phyloP scores from a whole-genome alignment of 768 basidiomycete genomes.

The Podaxis sp. region DNA sequence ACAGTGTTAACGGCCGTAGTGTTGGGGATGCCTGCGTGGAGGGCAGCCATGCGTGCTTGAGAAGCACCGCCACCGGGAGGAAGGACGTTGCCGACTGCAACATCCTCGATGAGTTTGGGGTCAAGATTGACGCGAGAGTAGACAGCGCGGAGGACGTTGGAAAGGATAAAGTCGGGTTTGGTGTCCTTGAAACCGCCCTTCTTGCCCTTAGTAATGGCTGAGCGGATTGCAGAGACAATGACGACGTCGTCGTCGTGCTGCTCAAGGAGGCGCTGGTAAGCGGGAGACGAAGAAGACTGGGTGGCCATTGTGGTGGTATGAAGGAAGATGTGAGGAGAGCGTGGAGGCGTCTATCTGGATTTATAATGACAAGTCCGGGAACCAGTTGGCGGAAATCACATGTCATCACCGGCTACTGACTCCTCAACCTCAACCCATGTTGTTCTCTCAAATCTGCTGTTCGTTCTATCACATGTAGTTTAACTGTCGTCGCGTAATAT shows the following conservation, averaged over 20 bases:
- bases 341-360: slow-evolving; percentile 6
- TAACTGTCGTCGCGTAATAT: too few species aligned
- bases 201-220: slow-evolving; percentile 86
- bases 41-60: slow-evolving; percentile 82
- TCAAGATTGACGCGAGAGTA: slow-evolving; percentile 69
- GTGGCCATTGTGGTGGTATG: slow-evolving; percentile 30
- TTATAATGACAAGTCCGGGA: slow-evolving; percentile 1
- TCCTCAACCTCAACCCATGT: neutral
- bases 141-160: slow-evolving; percentile 73
- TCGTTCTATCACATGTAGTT: too few species aligned
- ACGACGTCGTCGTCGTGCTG: slow-evolving; percentile 88
- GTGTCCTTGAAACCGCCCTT: slow-evolving; percentile 95
- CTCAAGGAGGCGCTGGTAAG: slow-evolving; percentile 61
- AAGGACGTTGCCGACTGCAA: slow-evolving; percentile 86
- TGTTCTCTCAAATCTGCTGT: neutral
- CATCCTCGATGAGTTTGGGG: slow-evolving; percentile 81
- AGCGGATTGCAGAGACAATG: slow-evolving; percentile 84
- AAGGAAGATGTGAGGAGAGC: slow-evolving; percentile 17
- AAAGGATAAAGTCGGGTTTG: slow-evolving; percentile 77
- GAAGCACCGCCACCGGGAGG: slow-evolving; percentile 82
- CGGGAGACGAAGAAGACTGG: slow-evolving; percentile 33
- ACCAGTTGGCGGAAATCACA: slow-evolving; percentile 10
- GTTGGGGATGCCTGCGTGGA: slow-evolving; percentile 83
- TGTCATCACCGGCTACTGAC: slow-evolving; percentile 1
- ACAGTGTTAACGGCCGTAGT: slow-evolving; percentile 76